Evolutionary conservation across 768 basidiomycete genomes (phyloP).

Genomic region (Tylopilus subfusipes): DNA sequence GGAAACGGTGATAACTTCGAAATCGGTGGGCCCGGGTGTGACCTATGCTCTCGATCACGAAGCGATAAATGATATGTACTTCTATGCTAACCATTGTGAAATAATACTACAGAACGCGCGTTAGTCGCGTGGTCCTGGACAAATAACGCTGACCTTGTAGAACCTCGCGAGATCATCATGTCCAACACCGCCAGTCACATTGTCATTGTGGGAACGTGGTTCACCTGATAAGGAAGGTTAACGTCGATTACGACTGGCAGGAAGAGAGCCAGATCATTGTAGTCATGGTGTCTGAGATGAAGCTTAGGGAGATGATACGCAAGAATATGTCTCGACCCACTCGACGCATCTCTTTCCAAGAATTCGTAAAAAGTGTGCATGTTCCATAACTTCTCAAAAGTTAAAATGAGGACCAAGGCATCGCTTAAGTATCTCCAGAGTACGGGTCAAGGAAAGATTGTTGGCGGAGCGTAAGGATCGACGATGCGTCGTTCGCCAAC

Average conservation of each 20-base stretch:
- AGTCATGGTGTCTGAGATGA: conserved; percentile 37
- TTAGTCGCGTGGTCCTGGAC: not conserved
- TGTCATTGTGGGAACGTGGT: conserved; percentile 43
- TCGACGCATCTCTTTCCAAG: conserved; percentile 36
- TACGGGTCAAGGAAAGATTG: conserved; percentile 37
- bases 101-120: conserved; percentile 32
- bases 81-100: conserved; percentile 31
- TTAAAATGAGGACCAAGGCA: conserved; percentile 42
- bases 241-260: not conserved
- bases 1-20: conserved; percentile 40
- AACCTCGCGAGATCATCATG: conserved; percentile 41
- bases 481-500: conserved; percentile 19
- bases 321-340: conserved; percentile 23
- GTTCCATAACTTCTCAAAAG: conserved; percentile 46
- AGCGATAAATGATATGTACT: not conserved
- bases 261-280: conserved; percentile 34
- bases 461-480: conserved; percentile 38
- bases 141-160: conserved; percentile 35
- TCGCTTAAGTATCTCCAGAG: conserved; percentile 34
- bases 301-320: not conserved
- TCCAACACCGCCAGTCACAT: conserved; percentile 47
- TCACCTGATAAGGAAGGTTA: conserved; percentile 33
- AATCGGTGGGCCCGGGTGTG: conserved; percentile 40
- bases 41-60: conserved; percentile 25
- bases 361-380: conserved; percentile 46